Evolutionary conservation across 2,329 filamentous ascomycete genomes (phyloP), one percentile per base, ranked within the genome.

Genomic region (Monilinia laxa): DNA sequence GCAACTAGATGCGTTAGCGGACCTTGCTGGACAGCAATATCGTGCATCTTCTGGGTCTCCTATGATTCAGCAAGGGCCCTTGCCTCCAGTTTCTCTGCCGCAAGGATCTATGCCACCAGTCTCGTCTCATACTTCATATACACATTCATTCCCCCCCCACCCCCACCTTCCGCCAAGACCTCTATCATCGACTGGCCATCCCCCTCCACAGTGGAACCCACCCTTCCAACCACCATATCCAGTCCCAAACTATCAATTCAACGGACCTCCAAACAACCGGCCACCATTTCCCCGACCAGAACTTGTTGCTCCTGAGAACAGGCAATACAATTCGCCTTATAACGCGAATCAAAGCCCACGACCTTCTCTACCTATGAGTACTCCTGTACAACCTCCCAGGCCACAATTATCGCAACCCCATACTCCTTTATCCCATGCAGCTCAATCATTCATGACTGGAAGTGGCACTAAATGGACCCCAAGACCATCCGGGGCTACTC

Each of bases 391-490:
- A 52, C 49, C 62, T 40, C 68, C 68, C 16, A 71, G 67, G 54
- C 58, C 62, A 56, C 68, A 70, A 25, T 59, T 68, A 35, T 71
- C 65, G 54, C 64, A 69, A 38, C 74, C 75, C 23, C 70, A 71
- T 62, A 76, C 75, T 6, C 75, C 75, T 11, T 62, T 73, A 9
- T 66, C 68, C 12, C 68, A 68, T 16, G 65, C 62, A 23, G 42
- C 38, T 5, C 63, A 64, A 20, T 69, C 42, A 5, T 66, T 67
- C 47, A 72, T 68, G 28, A 77, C 75, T 51, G 76, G 76, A 20
- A 74, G 69, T 56, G 85, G 84, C 55, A 89, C 87, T 0, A 84
- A 83, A 72, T 89, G 87, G 86, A 84, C 80, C 2, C 78, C 83
- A 20, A 81, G 79, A 6, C 82, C 84, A 9, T 86, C 85, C 0